Conservation (phyloP, 2,329 filamentous ascomycete genomes). For the Alternaria sp. region DNA sequence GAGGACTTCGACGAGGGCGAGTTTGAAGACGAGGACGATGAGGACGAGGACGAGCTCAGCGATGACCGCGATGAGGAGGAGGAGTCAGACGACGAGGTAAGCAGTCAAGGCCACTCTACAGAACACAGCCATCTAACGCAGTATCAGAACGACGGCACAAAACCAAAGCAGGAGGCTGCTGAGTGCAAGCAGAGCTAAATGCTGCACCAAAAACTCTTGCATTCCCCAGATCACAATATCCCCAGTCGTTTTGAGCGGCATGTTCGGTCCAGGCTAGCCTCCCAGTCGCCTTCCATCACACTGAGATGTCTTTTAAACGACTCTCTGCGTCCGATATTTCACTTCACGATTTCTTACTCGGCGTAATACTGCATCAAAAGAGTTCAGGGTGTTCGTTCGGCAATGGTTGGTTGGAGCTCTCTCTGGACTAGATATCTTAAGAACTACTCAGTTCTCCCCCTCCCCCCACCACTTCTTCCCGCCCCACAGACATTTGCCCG, state of each 20-base stretch:
- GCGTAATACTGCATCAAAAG: slow-evolving; percentile 41
- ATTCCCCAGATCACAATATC: slow-evolving; percentile 5
- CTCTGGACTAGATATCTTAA: slow-evolving; percentile 31
- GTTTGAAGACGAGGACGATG: slow-evolving; percentile 89
- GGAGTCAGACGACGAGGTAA: slow-evolving; percentile 51
- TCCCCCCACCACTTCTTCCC: slow-evolving; percentile 10
- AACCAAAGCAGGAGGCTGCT: slow-evolving; percentile 53
- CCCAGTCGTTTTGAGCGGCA: slow-evolving; percentile 19
- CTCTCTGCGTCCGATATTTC: slow-evolving; percentile 18
- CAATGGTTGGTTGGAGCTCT: slow-evolving; percentile 21
- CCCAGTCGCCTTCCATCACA: slow-evolving; percentile 2
- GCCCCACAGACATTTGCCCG: slow-evolving; percentile 1
- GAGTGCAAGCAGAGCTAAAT: slow-evolving; percentile 54
- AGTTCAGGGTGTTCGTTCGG: slow-evolving; percentile 20
- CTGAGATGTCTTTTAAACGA: slow-evolving; percentile 8
- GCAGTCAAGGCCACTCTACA: not conserved
- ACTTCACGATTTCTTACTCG: slow-evolving; percentile 25
- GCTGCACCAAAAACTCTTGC: slow-evolving; percentile 3
- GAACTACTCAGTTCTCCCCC: slow-evolving; percentile 30
- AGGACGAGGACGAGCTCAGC: slow-evolving; percentile 85
- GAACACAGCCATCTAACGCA: slow-evolving; percentile 17
- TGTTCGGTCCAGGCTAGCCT: slow-evolving; percentile 7
- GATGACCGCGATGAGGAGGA: slow-evolving; percentile 80
- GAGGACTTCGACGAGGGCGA: slow-evolving; percentile 83
- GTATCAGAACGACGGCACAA: slow-evolving; percentile 48